Conservation (phyloP, 192 early-diverging fungal genomes). For the Rhizoclosmatium globosum region DNA sequence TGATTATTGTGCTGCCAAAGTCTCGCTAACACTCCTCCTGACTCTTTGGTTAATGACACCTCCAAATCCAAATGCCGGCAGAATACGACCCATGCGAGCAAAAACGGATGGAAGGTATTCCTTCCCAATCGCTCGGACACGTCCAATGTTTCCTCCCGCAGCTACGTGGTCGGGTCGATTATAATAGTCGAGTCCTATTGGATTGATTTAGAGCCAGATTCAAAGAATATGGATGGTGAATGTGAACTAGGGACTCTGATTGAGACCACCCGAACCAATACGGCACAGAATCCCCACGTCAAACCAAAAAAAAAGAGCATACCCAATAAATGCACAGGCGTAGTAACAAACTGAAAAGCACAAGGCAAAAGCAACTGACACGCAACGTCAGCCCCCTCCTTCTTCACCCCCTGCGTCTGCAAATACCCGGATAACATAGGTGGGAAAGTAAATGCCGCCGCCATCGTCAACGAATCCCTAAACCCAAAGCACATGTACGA, state of each 20-base stretch:
- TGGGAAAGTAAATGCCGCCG: constrained; percentile 57
- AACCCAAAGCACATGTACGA: constrained; percentile 48
- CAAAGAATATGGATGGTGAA: too few species aligned
- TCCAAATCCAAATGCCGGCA: constrained; percentile 62
- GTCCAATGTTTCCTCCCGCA: constrained; percentile 19
- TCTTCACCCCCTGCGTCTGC: background rate
- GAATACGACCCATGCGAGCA: constrained; percentile 52
- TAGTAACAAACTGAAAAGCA: constrained; percentile 51
- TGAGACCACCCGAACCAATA: background rate
- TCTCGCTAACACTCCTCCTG: background rate
- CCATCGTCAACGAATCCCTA: constrained; percentile 56
- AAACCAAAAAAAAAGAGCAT: too few species aligned
- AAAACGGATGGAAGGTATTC: constrained; percentile 50
- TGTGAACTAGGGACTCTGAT: too few species aligned
- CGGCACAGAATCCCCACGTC: background rate
- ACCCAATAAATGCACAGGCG: constrained; percentile 58
- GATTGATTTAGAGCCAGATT: background rate
- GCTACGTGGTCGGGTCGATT: constrained; percentile 40
- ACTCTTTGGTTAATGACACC: constrained; percentile 54
- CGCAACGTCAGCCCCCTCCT: constrained; percentile 36
- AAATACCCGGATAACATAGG: constrained; percentile 33
- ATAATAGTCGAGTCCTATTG: constrained; percentile 55
- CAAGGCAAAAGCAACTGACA: constrained; percentile 55
- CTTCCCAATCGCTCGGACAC: constrained; percentile 17
- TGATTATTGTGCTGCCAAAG: background rate